phyloP scores from a whole-genome alignment of 2,329 filamentous ascomycete genomes.

The Venturiaceae sp. region DNA sequence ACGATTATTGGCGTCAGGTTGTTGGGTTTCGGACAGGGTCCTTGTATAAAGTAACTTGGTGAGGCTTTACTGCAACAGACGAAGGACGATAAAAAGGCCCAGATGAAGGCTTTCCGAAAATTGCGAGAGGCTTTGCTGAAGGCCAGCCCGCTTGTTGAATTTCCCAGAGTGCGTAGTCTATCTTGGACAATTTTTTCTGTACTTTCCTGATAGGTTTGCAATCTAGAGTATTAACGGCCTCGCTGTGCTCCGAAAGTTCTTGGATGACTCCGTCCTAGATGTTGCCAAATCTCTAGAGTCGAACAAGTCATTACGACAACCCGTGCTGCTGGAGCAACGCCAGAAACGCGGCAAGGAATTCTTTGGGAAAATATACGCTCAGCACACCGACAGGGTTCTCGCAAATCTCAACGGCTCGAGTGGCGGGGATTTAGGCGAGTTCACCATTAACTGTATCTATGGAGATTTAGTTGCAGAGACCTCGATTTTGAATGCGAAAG shows the following conservation, averaged over 20 bases:
- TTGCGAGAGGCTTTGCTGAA: background rate
- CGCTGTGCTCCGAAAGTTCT: background rate
- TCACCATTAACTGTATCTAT: constrained; percentile 9
- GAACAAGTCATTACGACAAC: background rate
- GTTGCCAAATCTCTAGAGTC: background rate
- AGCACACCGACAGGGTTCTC: constrained; percentile 8
- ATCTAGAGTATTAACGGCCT: background rate
- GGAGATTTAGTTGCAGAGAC: background rate
- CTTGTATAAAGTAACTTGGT: background rate
- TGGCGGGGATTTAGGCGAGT: constrained; percentile 8
- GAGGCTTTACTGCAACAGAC: background rate
- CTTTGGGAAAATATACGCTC: constrained; percentile 8
- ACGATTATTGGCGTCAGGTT: background rate
- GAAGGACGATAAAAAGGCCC: background rate
- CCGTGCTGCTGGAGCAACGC: background rate
- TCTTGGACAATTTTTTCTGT: no score
- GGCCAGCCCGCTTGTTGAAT: background rate
- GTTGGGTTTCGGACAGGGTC: background rate
- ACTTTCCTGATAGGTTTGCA: background rate
- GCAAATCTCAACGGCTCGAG: constrained; percentile 4
- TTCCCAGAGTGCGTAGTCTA: background rate
- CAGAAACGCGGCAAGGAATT: constrained; percentile 6
- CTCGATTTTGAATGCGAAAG: background rate
- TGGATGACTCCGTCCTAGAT: background rate
- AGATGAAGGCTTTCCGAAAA: background rate